Evolutionary conservation across 441 rosid species (phyloP), one percentile per base, ranked within the genome.

Genomic region (Melastoma candidum): DNA sequence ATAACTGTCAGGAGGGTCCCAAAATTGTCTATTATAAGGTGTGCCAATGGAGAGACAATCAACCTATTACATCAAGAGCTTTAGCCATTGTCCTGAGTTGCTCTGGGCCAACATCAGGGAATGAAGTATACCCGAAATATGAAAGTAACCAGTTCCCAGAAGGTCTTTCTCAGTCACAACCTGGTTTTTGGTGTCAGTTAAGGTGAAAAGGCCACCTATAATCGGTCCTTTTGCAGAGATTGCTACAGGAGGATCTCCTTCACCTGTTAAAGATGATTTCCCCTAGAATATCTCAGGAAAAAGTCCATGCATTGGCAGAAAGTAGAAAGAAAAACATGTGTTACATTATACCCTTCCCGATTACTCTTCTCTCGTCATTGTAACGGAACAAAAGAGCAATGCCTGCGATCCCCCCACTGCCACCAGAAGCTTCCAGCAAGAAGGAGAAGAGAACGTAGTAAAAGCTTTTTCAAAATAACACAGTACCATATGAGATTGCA

Each of bases 91-190:
- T 68, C 64, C 64, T 66, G 17, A 83, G 41, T 55, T 88, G 92
- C 51, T 78, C 89, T 0, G 94, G 97, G 44, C 95, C 92, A 58
- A 78, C 72, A 81, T 86, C 97, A 24, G 97, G 97, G 27, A 94
- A 84, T 60, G 72, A 82, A 22, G 97, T 81, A 67, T 86, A 87
- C 25, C 97, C 97, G 47, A 90, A 90, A 77, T 84, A 79, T 36
- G 86, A 70, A 48, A 86, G 74, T 67, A 76, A 66, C 97, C 95
- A 90, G 22, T 82, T 78, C 95, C 95, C 2, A 60, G 57, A 46
- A 90, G 72, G 61, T 75, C 68, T 47, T 64, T 36, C 60, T 81
- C 83, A 11, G 82, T 80, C 41, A 90, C 74, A 1, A 54, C 54
- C 60, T 47, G 76, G 53, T 72, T 71, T 56, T 79, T 75, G 9